Percentiles rank a stretch among this genome's conserved stretches.
Conservation (phyloP, 1,284 basidiomycete species). For the Rhodotorula sp. region DNA sequence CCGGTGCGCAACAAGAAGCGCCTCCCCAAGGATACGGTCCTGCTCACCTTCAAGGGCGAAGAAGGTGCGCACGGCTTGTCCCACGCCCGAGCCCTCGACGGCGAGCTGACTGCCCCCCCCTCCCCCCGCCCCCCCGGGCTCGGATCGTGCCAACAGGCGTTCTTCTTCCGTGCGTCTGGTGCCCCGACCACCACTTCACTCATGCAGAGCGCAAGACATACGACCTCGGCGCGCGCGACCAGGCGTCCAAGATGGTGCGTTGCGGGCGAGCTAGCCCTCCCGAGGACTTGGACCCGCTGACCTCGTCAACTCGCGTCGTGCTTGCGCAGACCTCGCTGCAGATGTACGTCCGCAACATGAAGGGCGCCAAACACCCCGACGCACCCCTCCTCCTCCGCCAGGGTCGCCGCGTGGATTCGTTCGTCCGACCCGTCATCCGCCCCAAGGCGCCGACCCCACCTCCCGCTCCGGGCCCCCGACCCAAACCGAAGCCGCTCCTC, state of each 20-base stretch:
- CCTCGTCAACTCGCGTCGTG: not conserved
- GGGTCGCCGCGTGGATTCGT: constrained; percentile 43
- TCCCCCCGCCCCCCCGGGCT: no score
- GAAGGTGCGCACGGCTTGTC: constrained; percentile 16
- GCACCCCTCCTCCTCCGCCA: constrained; percentile 59
- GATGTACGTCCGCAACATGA: constrained; percentile 55
- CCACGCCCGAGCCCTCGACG: no score
- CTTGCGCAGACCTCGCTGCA: constrained; percentile 32
- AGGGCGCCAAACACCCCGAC: constrained; percentile 73
- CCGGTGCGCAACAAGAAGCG: constrained; percentile 62
- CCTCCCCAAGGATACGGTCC: constrained; percentile 63
- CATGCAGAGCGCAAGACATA: constrained; percentile 29
- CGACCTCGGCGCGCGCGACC: constrained; percentile 31
- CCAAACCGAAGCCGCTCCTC: constrained; percentile 13
- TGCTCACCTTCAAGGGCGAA: constrained; percentile 80
- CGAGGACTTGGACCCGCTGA: not conserved
- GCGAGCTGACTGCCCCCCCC: not conserved
- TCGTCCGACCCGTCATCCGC: constrained; percentile 26
- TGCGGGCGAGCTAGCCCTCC: not conserved
- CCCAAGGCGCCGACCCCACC: constrained; percentile 17
- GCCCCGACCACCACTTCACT: constrained; percentile 70
- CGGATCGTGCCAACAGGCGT: constrained; percentile 57
- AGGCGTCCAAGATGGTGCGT: constrained; percentile 28
- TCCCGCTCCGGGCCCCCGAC: not conserved
- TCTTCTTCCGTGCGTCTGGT: constrained; percentile 77